These are phyloP conservation scores for Fusarium tuaranense DNA, from an alignment of 2,329 filamentous ascomycete species.

Conservation along the genomic window DNA sequence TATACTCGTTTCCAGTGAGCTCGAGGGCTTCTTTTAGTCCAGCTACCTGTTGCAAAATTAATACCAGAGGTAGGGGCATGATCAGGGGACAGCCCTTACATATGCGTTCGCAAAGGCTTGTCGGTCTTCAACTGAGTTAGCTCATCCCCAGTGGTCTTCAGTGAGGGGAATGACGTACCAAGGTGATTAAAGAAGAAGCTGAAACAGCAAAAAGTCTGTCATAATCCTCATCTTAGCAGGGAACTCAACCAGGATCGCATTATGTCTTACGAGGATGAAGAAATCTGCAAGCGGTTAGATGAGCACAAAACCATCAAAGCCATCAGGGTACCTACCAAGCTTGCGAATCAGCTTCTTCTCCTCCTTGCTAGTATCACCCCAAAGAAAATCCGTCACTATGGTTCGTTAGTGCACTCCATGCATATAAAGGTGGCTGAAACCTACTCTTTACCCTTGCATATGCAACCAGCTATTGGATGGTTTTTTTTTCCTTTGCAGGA, in stretches of 20 bases:
- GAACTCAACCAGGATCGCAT: accelerated
- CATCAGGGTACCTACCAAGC: conserved; percentile 6
- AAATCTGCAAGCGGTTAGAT: conserved; percentile 38
- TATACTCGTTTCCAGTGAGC: conserved; percentile 55
- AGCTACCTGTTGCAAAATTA: conserved; percentile 45
- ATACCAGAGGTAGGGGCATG: accelerated
- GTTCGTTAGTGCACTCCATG: not conserved
- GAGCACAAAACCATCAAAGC: not conserved
- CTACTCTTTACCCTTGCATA: not conserved
- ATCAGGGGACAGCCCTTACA: not conserved
- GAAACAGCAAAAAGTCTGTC: conserved; percentile 27
- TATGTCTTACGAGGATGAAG: conserved; percentile 45
- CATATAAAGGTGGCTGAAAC: not conserved
- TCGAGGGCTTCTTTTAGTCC: conserved; percentile 58
- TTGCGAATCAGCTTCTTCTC: conserved; percentile 34
- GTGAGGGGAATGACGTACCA: not conserved
- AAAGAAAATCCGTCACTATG: conserved; percentile 25
- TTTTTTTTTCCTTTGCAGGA: not conserved
- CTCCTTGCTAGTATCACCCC: conserved; percentile 31
- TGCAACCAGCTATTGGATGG: not conserved
- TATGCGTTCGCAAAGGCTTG: conserved; percentile 36
- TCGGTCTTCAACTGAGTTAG: conserved; percentile 6
- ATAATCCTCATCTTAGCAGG: accelerated
- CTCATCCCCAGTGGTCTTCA: accelerated
- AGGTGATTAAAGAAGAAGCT: conserved; percentile 38